These are phyloP conservation scores for Aspergillus carbonarius DNA, from an alignment of 2,329 filamentous ascomycete species.

Conservation along the genomic window DNA sequence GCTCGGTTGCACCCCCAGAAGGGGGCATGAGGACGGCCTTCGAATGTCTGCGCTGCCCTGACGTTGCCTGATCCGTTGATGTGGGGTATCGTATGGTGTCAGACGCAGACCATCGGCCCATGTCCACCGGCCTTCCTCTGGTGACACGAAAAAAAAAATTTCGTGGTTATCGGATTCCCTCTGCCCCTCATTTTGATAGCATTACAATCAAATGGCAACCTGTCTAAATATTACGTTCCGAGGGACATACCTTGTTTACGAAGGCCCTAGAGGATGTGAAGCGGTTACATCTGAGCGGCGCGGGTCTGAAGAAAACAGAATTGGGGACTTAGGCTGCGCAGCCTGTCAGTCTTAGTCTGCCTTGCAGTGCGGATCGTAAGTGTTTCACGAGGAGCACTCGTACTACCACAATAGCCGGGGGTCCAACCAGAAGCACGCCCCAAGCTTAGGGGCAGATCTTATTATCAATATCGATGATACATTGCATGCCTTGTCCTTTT, in stretches of 20 bases:
- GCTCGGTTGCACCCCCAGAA: too few relatives aligned
- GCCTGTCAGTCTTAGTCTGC: slow-evolving; percentile 1
- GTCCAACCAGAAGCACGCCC: not conserved
- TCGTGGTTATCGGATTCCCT: not conserved
- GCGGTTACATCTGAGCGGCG: not conserved
- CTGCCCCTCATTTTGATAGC: not conserved
- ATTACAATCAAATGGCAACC: not conserved
- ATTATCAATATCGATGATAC: slow-evolving; percentile 2
- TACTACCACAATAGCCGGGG: not conserved
- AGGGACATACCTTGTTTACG: not conserved
- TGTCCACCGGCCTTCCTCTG: not conserved
- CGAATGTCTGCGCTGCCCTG: not conserved
- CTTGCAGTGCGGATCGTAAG: slow-evolving; percentile 1
- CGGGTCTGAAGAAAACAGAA: not conserved
- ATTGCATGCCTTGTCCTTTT: not conserved
- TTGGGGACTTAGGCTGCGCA: slow-evolving; percentile 2
- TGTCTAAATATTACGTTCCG: not conserved
- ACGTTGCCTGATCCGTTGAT: slow-evolving; percentile 8
- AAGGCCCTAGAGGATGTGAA: not conserved
- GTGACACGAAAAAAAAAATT: not conserved
- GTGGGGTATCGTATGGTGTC: slow-evolving; percentile 8
- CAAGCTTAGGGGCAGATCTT: not conserved
- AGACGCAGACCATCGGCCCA: not conserved
- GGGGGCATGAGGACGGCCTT: not conserved
- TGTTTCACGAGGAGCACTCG: slow-evolving; percentile 1